These are phyloP conservation scores for Skeletonema menzelii DNA, from an alignment of 108 stramenopile species.

Conservation along the genomic window DNA sequence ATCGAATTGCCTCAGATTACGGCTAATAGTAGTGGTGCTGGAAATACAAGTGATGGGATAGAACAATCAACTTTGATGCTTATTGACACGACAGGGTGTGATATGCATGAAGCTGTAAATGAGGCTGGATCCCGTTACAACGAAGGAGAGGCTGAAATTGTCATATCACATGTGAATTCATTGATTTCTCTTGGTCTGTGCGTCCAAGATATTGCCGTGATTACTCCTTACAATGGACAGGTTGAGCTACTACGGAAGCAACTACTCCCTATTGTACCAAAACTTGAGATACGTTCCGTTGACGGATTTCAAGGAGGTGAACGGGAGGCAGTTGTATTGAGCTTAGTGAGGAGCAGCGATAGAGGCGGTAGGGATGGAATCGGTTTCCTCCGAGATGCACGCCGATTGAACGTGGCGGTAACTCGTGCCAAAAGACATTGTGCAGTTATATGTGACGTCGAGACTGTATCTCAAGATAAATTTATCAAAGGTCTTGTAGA, in stretches of 20 bases:
- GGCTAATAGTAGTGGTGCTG: conserved; percentile 13
- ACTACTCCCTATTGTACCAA: conserved; percentile 62
- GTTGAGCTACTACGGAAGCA: conserved; percentile 76
- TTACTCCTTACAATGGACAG: conserved; percentile 98
- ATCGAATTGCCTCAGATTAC: conserved; percentile 40
- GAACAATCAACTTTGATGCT: conserved; percentile 64
- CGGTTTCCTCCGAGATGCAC: conserved; percentile 93
- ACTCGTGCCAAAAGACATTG: conserved; percentile 92
- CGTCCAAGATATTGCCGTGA: conserved; percentile 88
- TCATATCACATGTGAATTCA: conserved; percentile 69
- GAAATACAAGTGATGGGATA: conserved; percentile 16
- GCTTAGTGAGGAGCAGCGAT: conserved; percentile 91
- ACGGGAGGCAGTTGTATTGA: conserved; percentile 94
- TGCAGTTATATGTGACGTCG: conserved; percentile 79
- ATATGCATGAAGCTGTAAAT: conserved; percentile 77
- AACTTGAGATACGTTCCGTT: conserved; percentile 91
- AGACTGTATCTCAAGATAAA: conserved; percentile 73
- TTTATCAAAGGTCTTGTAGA: conserved; percentile 70
- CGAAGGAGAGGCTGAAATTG: conserved; percentile 78
- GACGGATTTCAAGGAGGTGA: conserved; percentile 99
- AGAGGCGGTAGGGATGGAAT: conserved; percentile 76
- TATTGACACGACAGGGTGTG: conserved; percentile 96
- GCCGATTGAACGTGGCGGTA: conserved; percentile 98
- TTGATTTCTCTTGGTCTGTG: conserved; percentile 72
- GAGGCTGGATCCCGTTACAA: conserved; percentile 82